Evolutionary conservation across 2,329 filamentous ascomycete species (phyloP), one percentile per base, ranked within the genome.

Genomic region (Aspergillus pseudonomiae): DNA sequence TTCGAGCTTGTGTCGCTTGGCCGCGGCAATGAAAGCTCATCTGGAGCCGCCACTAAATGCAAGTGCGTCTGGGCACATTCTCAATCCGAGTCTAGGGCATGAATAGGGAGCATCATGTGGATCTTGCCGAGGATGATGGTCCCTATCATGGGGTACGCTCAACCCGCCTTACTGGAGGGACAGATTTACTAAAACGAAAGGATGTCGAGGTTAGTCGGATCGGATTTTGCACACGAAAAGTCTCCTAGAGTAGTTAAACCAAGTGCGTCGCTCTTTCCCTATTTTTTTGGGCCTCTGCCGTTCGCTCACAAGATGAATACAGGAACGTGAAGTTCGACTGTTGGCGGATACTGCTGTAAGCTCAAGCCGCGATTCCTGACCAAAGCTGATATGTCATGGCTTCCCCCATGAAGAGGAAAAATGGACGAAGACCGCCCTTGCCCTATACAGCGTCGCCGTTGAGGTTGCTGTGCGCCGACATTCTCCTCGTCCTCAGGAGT

Each of bases 361-460:
- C 36, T 41, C 34, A 14, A 34, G 4, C 7, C 12, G 9, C 9
- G n/a, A 10, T 34, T 36, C 10, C 50, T 1, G 26, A 36, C 1
- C 1, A 52, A 21, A n/a, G 28, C 28, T 32, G 10, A n/a, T 52
- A 32, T 34, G 26, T 14, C 10, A 32, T 39, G n/a, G 28, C 43
- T 6, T 26, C 36, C 41, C 46, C 34, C 24, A 16, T 10, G 10
- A 55, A 41, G 30, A 4, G 21, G 4, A 36, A 36, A 4, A 57
- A 30, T 28, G 28, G 21, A 24, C 21, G 43, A 24, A 28, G 65
- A 24, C 65, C 63, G 28, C 75, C 77, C 5, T 62, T 78, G 41
- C 74, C 76, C 9, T 79, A 78, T 60, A 79, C 77, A n/a, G 73
- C 73, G 16, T 77, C 77, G 6, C 81, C 81, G 4, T 64, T 77